Base-by-base conservation (phyloP, 768 basidiomycete genomes). In the Suillus subaureus region DNA sequence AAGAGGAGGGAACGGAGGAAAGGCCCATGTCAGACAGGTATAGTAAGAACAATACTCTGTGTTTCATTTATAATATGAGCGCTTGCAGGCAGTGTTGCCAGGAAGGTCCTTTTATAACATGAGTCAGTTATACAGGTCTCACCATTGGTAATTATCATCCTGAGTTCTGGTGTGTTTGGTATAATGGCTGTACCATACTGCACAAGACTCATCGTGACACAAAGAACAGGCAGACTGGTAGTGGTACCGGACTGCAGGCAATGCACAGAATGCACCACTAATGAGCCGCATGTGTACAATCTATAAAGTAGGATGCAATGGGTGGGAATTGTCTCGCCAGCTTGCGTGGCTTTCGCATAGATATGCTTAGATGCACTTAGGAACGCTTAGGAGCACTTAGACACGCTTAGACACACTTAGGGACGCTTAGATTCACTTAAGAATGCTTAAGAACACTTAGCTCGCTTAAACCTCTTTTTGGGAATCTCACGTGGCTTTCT, bases 51-150 rank as follows among this genome's bases (percentile, higher is more conserved):
- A n/a, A 9, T 11, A 18, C 12, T 52, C n/a, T n/a, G 52, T 11
- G 54, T 56, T n/a, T 7, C 15, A 37, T 57, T 57, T 57, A 57
- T 57, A n/a, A 23, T 37, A 13, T 4, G 55, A 56, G 55, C 55
- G 55, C 55, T 57, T 37, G 35, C 2, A 23, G 35, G 55, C 55
- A 3, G n/a, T 56, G 55, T 35, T 3, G 12, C 3, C 15, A n/a
- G n/a, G n/a, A n/a, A n/a, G n/a, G n/a, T n/a, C n/a, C n/a, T n/a
- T n/a, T n/a, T n/a, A n/a, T 56, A n/a, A 15, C 37, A 23, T 2
- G 55, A 52, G 51, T 52, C 55, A 56, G 3, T 37, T 37, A 23
- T 23, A 37, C 55, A 35, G 35, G 33, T 23, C 33, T 13, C 21
- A 6, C 7, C n/a, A 21, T n/a, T 45, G 21, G 8, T n/a, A n/a